Evolutionary conservation across 306 rosid species (phyloP), one percentile per base, ranked within the genome.

Genomic region (Aeschynomene evenia): DNA sequence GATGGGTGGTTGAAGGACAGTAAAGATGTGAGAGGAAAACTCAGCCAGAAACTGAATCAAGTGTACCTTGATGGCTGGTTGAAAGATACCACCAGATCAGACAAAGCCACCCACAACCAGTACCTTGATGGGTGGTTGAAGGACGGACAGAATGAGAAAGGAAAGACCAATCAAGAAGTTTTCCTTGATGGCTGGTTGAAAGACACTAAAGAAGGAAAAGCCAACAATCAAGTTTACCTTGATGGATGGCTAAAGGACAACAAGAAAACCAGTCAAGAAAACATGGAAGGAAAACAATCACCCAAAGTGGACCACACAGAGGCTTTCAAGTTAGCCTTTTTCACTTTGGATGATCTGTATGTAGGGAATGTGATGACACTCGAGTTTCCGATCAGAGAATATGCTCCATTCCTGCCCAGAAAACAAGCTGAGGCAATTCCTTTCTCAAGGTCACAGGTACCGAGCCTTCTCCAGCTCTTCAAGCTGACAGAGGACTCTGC

Each of bases 381-480:
- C 15, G 18, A 74, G 57, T 85, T 82, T 21, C 81, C 83, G 3
- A 55, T 80, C 6, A 13, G 63, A 55, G 74, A 82, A 3, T 75
- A 40, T 16, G 49, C 83, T 11, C 34, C n/a, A 7, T 85, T 82
- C 68, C 52, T 85, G 31, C 77, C 81, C 7, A 78, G 43, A 69
- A 75, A 78, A 45, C 75, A 52, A 64, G 82, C 82, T 1, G 87
- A 83, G n/a, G 71, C 88, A 18, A 77, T 85, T 46, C 85, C 90
- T 18, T 74, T 85, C 59, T 79, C 72, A 14, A 45, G 11, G 12
- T 37, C 77, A 18, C 77, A 79, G 15, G 49, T 80, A 50, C 80
- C 73, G 10, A 76, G 82, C 24, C 68, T 85, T 74, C 87, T 80
- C 26, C 80, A 74, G 1, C 79, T 83, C 65, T 80, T 82, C 74